Evolutionary conservation across 2,329 filamentous ascomycete species (phyloP).

Genomic region (Exserohilum turcica): DNA sequence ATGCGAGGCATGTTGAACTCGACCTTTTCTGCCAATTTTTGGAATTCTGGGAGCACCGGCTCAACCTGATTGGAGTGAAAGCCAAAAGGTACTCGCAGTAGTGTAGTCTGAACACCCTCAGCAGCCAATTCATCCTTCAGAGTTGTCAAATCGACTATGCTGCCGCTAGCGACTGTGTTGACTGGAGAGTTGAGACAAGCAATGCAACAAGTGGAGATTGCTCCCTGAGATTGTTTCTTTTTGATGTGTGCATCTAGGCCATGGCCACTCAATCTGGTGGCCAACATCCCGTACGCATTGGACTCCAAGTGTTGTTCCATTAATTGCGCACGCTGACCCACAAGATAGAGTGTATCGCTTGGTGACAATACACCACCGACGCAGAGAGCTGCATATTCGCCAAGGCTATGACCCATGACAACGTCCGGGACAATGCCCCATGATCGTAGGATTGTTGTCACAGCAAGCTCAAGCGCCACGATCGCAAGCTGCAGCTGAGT

Average conservation of each 20-base stretch:
- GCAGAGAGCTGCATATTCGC: slow-evolving; percentile 49
- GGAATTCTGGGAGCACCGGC: slow-evolving; percentile 51
- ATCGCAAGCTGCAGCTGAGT: too few species aligned
- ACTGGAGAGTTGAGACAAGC: slow-evolving; percentile 39
- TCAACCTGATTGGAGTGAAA: slow-evolving; percentile 41
- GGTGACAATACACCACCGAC: slow-evolving; percentile 44
- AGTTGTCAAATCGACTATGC: slow-evolving; percentile 12
- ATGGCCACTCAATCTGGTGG: slow-evolving; percentile 1
- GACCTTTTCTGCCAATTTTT: slow-evolving; percentile 16
- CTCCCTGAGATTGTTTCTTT: background rate
- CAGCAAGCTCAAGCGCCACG: too few species aligned
- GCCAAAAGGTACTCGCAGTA: slow-evolving; percentile 20
- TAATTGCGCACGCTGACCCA: slow-evolving; percentile 42
- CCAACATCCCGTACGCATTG: slow-evolving; percentile 12
- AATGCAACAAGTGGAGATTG: slow-evolving; percentile 13
- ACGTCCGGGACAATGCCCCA: slow-evolving; percentile 10
- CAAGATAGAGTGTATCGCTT: slow-evolving; percentile 43
- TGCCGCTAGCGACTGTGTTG: slow-evolving; percentile 36
- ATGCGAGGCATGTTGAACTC: slow-evolving; percentile 12
- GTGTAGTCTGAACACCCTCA: slow-evolving; percentile 3
- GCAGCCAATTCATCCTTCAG: background rate
- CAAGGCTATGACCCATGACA: slow-evolving; percentile 42
- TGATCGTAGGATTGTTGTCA: too few species aligned
- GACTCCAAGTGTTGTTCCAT: slow-evolving; percentile 8
- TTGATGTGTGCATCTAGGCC: background rate